Base-by-base conservation (phyloP, 1,284 basidiomycete species). In the Heterobasidion annosum region DNA sequence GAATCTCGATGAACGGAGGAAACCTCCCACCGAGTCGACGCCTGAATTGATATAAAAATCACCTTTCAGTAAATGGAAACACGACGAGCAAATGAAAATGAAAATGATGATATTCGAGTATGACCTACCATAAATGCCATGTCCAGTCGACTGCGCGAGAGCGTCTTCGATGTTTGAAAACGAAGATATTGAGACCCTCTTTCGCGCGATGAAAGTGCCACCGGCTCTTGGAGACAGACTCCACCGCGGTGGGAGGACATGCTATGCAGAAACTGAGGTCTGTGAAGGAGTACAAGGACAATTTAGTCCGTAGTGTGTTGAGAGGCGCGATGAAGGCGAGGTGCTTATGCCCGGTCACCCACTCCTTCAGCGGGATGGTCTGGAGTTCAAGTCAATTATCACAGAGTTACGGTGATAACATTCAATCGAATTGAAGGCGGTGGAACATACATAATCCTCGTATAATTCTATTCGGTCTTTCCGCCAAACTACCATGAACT, bases 401-500 rank as follows among this genome's bases (percentile, higher is more conserved):
- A 25, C 2, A 4, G 25, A 5, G 25, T 25, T 25, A 4, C 25
- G 25, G 25, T 25, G 25, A 12, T 3, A 9, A 16, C 8, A 10
- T 37, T n/a, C n/a, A 32, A 10, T 37, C 12, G 15, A 8, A 10
- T 35, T 34, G 48, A 49, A 34, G 6, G 37, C 37, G n/a, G 12
- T 12, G n/a, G 16, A 45, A 70, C 81, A 58, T 62, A 89, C 88
- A 73, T 91, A 81, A 62, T 92, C 84, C 55, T 82, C 76, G 65
- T 93, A 93, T 10, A 94, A 69, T 64, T 94, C 91, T 35, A 94
- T 65, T 50, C 76, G 72, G 59, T 84, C 77, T 58, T 77, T 81
- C 47, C 88, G 77, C 86, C 90, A 91, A 15, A 82, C 81, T 0
- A 93, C 89, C 56, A 93, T 69, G 63, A 83, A 91, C 64, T 94